phyloP scores from a whole-genome alignment of 192 early-diverging fungal genomes.

The Lunasporangiospora selenospora region DNA sequence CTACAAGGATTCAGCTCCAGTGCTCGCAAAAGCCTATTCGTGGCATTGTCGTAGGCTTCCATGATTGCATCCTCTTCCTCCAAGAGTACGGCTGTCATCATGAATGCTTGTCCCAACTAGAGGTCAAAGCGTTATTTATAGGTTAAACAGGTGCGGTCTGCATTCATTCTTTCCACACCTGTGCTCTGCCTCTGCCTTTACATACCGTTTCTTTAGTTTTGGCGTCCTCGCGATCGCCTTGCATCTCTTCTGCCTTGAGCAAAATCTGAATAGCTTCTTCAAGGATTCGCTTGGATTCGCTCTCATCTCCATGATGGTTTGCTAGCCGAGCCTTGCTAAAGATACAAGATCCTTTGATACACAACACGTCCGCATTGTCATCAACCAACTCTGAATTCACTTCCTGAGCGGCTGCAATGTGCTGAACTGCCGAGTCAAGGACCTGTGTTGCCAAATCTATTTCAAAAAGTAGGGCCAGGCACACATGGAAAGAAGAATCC shows the following conservation, averaged over 20 bases:
- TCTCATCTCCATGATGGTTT: constrained; percentile 14
- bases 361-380: constrained; percentile 22
- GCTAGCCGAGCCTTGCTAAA: constrained; percentile 34
- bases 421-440: constrained; percentile 24
- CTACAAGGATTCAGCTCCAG: constrained; percentile 52
- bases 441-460: constrained; percentile 15
- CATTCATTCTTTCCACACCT: constrained; percentile 47
- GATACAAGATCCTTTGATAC: constrained; percentile 30
- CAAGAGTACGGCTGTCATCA: constrained; percentile 46
- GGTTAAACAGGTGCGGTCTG: constrained; percentile 26
- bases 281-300: constrained; percentile 7
- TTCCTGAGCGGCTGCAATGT: constrained; percentile 22
- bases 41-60: constrained; percentile 56
- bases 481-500: background rate
- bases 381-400: constrained; percentile 13
- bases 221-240: constrained; percentile 26
- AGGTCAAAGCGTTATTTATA: background rate
- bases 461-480: background rate
- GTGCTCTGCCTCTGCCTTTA: no score
- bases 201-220: constrained; percentile 35
- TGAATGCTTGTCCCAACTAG: constrained; percentile 51
- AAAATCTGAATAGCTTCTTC: constrained; percentile 36
- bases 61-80: constrained; percentile 61
- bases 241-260: constrained; percentile 27
- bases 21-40: constrained; percentile 51